Conservation (phyloP, 2,329 filamentous ascomycete species). For the Ambrosiella cleistominuta region DNA sequence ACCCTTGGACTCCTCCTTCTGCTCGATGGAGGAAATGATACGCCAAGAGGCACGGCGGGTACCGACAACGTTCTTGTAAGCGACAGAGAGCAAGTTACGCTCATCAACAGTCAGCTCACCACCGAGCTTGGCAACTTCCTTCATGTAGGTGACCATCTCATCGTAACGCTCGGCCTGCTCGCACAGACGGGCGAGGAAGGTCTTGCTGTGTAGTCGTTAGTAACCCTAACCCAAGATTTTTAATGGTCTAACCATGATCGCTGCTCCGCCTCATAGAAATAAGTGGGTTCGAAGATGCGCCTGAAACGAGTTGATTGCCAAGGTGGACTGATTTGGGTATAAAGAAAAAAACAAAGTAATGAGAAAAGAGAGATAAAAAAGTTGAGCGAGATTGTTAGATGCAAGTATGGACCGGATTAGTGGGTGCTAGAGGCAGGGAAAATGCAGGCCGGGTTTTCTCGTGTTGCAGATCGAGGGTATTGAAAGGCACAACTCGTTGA, state of each 20-base stretch:
- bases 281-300: background rate
- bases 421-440: background rate
- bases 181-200: constrained; percentile 97
- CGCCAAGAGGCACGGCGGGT: constrained; percentile 97
- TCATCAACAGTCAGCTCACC: constrained; percentile 83
- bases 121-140: constrained; percentile 88
- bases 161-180: constrained; percentile 99
- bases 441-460: background rate
- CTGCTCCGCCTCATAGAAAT: background rate
- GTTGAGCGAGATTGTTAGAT: no score
- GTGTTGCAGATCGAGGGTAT: no score
- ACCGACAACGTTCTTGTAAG: constrained; percentile 99
- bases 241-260: background rate
- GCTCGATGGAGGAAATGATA: constrained; percentile 99
- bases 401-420: background rate
- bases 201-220: constrained; percentile 55
- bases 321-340: no score
- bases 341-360: no score
- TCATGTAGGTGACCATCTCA: constrained; percentile 99
- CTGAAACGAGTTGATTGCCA: background rate
- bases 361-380: no score
- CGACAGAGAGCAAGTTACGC: constrained; percentile 94
- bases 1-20: constrained; percentile 99
- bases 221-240: background rate
- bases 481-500: no score